These are phyloP conservation scores for Gorgonomyces haynaldii DNA, from an alignment of 192 early-diverging fungal genomes.

Conservation along the genomic window DNA sequence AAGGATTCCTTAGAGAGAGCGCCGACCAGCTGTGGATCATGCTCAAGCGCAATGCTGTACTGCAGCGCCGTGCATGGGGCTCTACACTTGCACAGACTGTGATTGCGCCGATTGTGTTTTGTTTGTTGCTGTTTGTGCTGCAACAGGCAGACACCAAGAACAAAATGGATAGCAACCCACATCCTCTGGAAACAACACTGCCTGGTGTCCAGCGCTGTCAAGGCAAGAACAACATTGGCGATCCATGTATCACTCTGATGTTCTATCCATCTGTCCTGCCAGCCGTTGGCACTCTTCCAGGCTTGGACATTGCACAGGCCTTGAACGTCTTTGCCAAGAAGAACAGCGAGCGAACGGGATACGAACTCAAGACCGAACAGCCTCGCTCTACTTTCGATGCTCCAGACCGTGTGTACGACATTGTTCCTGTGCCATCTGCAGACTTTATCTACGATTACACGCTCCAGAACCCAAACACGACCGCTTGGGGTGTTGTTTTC, in stretches of 20 bases:
- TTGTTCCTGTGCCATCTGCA: constrained; percentile 42
- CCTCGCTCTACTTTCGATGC: constrained; percentile 8
- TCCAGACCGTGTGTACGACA: constrained; percentile 25
- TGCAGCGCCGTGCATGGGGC: constrained; percentile 46
- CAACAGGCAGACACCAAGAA: constrained; percentile 25
- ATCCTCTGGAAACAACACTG: constrained; percentile 28
- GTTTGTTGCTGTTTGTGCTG: constrained; percentile 52
- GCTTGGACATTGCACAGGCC: constrained; percentile 2
- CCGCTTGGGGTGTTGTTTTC: constrained; percentile 39
- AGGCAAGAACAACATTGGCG: too few species aligned
- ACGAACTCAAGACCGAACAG: constrained; percentile 15
- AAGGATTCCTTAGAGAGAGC: too few species aligned
- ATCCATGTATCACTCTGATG: constrained; percentile 36
- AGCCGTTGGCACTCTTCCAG: constrained; percentile 9
- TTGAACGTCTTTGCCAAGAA: constrained; percentile 27
- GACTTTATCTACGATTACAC: constrained; percentile 62
- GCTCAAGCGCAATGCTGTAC: constrained; percentile 51
- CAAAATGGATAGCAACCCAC: constrained; percentile 14
- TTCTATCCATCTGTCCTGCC: constrained; percentile 31
- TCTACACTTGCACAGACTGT: constrained; percentile 54
- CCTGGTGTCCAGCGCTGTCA: constrained; percentile 22
- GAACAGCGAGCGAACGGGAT: constrained; percentile 26
- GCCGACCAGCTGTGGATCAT: constrained; percentile 57
- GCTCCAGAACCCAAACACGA: constrained; percentile 52
- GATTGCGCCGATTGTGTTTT: constrained; percentile 54